These are phyloP conservation scores for Candida orba DNA, from an alignment of 805 yeast genomes.

Conservation along the genomic window DNA sequence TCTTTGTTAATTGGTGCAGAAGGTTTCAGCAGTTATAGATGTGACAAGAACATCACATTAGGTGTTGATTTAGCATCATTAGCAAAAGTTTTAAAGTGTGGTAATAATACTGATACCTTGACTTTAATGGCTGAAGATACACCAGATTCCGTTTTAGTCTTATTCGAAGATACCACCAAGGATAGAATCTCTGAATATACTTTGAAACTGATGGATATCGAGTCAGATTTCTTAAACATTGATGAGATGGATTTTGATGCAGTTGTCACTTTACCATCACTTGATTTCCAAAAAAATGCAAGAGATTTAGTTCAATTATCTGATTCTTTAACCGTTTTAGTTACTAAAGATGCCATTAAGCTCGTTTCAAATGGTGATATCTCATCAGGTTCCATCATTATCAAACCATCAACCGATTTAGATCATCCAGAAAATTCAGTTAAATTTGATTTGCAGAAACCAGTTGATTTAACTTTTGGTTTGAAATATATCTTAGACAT, in stretches of 20 bases:
- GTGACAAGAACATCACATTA: slow-evolving; percentile 87
- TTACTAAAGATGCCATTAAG: slow-evolving; percentile 87
- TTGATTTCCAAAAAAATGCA: slow-evolving; percentile 82
- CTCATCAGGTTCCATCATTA: slow-evolving; percentile 79
- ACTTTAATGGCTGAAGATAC: slow-evolving; percentile 85
- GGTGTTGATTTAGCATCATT: slow-evolving; percentile 89
- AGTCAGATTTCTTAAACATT: slow-evolving; percentile 86
- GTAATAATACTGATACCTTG: slow-evolving; percentile 81
- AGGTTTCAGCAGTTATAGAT: slow-evolving; percentile 87
- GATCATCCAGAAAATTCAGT: slow-evolving; percentile 74
- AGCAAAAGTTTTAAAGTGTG: slow-evolving; percentile 83
- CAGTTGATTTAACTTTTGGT: slow-evolving; percentile 87
- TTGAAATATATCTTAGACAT: slow-evolving; percentile 86
- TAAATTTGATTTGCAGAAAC: slow-evolving; percentile 71
- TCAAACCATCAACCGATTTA: slow-evolving; percentile 78
- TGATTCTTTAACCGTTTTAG: slow-evolving; percentile 79
- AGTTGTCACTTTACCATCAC: slow-evolving; percentile 77
- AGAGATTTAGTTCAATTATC: slow-evolving; percentile 82
- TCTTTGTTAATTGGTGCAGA: slow-evolving; percentile 81
- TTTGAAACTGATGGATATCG: slow-evolving; percentile 91
- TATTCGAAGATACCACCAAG: slow-evolving; percentile 85
- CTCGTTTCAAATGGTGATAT: slow-evolving; percentile 88
- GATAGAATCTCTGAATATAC: slow-evolving; percentile 91
- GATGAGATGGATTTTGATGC: slow-evolving; percentile 92
- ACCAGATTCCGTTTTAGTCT: slow-evolving; percentile 71